phyloP scores from a whole-genome alignment of 1,139 yeast species.

The Pichia sp. region DNA sequence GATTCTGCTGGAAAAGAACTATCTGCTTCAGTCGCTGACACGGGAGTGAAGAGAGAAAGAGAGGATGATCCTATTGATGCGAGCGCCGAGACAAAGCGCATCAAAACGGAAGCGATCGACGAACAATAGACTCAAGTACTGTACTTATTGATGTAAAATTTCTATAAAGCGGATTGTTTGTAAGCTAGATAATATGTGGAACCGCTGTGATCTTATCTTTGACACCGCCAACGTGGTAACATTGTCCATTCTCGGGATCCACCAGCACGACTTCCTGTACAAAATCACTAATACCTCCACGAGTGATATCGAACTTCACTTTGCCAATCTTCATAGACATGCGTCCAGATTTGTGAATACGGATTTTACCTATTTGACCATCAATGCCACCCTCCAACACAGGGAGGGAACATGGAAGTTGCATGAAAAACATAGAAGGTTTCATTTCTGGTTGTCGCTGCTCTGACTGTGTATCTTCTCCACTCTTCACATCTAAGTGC shows the following conservation, averaged over 20 bases:
- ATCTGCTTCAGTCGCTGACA: no score
- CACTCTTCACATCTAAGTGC: conserved; percentile 5
- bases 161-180: no score
- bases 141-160: not conserved
- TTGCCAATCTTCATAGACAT: conserved; percentile 69
- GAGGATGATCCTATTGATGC: not conserved
- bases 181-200: conserved; percentile 28
- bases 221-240: conserved; percentile 56
- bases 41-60: not conserved
- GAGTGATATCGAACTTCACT: conserved; percentile 57
- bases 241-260: conserved; percentile 37
- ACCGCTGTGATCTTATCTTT: conserved; percentile 46
- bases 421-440: conserved; percentile 42
- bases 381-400: conserved; percentile 30
- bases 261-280: conserved; percentile 69
- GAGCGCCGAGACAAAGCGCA: not conserved
- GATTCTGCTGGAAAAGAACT: no score
- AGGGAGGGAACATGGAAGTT: conserved; percentile 68
- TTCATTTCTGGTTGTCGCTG: not conserved
- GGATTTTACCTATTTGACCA: conserved; percentile 66
- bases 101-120: not conserved
- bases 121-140: not conserved
- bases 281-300: conserved; percentile 69
- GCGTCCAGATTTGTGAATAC: conserved; percentile 78
- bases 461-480: not conserved